These are phyloP conservation scores for Cryptosporidium baileyi DNA, from an alignment of 169 alveolate species.

Conservation along the genomic window DNA sequence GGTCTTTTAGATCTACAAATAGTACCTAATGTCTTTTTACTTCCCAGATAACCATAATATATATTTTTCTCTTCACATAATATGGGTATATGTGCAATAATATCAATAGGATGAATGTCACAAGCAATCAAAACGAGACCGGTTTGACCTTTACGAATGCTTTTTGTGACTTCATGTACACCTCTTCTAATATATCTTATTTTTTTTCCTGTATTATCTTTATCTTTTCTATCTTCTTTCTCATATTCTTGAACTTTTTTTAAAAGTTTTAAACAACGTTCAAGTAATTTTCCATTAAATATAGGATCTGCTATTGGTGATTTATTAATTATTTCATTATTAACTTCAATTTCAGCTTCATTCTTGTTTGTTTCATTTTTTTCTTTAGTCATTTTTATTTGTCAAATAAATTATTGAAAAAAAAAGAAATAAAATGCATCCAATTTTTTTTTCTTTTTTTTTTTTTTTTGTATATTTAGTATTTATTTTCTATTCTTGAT, in stretches of 20 bases:
- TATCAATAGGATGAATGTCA: constrained; percentile 96
- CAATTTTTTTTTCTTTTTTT: background rate
- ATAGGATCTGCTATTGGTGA: constrained; percentile 94
- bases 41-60: constrained; percentile 91
- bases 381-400: background rate
- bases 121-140: constrained; percentile 94
- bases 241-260: constrained; percentile 79
- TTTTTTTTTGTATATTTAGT: background rate
- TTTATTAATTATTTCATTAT: constrained; percentile 69
- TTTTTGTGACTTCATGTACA: constrained; percentile 94
- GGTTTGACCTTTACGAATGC: constrained; percentile 86
- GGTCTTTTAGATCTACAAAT: constrained; percentile 94
- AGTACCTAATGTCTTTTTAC: constrained; percentile 90
- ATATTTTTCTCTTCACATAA: constrained; percentile 91
- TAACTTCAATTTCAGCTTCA: background rate
- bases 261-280: constrained; percentile 86
- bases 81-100: constrained; percentile 93
- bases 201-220: constrained; percentile 59
- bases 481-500: background rate
- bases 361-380: background rate
- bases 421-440: no score
- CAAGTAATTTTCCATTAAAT: constrained; percentile 86
- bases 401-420: no score
- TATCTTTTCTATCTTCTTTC: constrained; percentile 73
- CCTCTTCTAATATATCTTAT: constrained; percentile 88